Evolutionary conservation across 2,329 filamentous ascomycete species (phyloP), one percentile per base, ranked within the genome.

Genomic region (Lecanicillium sp.): DNA sequence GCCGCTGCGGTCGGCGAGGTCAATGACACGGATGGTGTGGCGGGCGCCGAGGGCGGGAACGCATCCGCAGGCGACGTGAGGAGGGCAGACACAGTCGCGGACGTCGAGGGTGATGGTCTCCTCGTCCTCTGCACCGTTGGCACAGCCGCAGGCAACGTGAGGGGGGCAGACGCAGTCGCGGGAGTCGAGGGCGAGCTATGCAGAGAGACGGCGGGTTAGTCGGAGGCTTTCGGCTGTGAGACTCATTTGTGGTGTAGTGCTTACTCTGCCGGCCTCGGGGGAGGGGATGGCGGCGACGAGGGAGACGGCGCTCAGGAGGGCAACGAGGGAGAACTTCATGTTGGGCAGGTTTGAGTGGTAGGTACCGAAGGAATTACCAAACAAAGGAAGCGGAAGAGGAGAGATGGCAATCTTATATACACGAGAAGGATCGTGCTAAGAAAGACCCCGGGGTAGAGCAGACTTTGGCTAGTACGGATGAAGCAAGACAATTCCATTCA

Each of bases 91-190:
- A n/a, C n/a, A n/a, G n/a, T n/a, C n/a, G n/a, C n/a, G n/a, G n/a
- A n/a, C n/a, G n/a, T n/a, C n/a, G n/a, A n/a, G n/a, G n/a, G n/a
- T n/a, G n/a, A n/a, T n/a, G n/a, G n/a, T n/a, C n/a, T n/a, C n/a
- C 30, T 33, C 3, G 30, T 15, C 10, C 14, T 3, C 26, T 2
- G 26, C 29, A 33, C 12, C 32, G 40, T 43, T 43, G 40, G 40
- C 40, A 14, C 40, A 43, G n/a, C 40, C 40, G 14, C 40, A 43
- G 14, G 40, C 40, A 24, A 43, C 9, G n/a, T 23, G 40, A 43
- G 40, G 40, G 4, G 40, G 40, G 40, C 40, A 43, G 19, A 43
- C 27, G n/a, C 40, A 43, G 29, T 43, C 40, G 11, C 40, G 40
- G 29, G 40, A 27, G 20, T 43, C 40, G 11, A 33, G 7, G 19